A percentile compares a stretch with the other conserved stretches of the same genome.
These are phyloP conservation scores for Zostera marina DNA, from an alignment of 116 monocot genomes.

Conservation along the genomic window DNA sequence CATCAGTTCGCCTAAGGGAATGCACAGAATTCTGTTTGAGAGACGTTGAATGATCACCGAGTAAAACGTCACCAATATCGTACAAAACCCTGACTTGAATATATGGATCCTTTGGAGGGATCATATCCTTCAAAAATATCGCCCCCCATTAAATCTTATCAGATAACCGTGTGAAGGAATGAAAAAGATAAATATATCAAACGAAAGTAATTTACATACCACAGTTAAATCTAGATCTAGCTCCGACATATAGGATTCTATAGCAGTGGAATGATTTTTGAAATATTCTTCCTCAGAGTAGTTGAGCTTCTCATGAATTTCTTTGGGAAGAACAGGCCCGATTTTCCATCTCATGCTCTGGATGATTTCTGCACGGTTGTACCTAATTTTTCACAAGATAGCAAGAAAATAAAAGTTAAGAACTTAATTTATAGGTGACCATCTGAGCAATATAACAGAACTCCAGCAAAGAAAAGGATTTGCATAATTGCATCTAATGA, in stretches of 20 bases:
- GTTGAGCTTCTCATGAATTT: constrained; percentile 75
- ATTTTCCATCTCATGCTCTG: constrained; percentile 77
- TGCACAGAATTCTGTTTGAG: constrained; percentile 64
- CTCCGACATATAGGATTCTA: constrained; percentile 72
- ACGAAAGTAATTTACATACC: constrained; percentile 20
- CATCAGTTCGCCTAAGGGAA: constrained; percentile 75
- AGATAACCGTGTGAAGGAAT: not conserved
- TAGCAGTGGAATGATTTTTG: constrained; percentile 61
- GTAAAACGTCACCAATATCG: constrained; percentile 59
- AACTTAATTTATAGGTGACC: no score
- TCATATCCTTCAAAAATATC: constrained; percentile 44
- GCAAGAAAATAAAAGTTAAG: not conserved
- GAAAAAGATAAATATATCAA: not conserved
- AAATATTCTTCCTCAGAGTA: constrained; percentile 76
- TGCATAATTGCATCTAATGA: no score
- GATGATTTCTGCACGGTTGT: constrained; percentile 78
- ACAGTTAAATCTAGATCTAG: constrained; percentile 82
- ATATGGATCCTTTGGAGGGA: constrained; percentile 93
- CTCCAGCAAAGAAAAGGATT: no score
- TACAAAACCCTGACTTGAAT: constrained; percentile 65
- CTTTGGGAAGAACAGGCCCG: constrained; percentile 66
- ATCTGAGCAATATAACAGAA: no score
- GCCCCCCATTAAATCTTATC: not conserved
- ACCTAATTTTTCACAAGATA: constrained; percentile 15
- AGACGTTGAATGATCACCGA: constrained; percentile 62